Base-by-base conservation (phyloP, 2,329 filamentous ascomycete species). In the Fusarium sp. region DNA sequence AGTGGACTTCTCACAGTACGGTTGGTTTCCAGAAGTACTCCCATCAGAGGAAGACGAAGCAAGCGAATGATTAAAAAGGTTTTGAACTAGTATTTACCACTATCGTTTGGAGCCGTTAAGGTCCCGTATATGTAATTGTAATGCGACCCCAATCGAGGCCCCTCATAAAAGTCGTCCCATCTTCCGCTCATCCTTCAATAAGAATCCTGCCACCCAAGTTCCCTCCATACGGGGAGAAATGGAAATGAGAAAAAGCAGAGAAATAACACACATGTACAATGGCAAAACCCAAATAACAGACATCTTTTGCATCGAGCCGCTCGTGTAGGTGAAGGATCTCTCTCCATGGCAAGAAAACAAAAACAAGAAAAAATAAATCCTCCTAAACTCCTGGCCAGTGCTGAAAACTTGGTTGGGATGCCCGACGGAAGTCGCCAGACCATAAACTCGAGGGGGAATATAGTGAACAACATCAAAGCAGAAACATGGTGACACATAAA, bases 1-100 rank as follows among this genome's bases (percentile, higher is more conserved):
- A 43, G 84, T 89, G 2, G 84, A 88, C 64, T 81, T 89, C 54
- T 78, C 67, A 1, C 78, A 81, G 46, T 87, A 81, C 67, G 87
- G 87, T 2, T 89, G 87, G 87, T 89, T 89, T 66, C 87, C 87
- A 6, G 71, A 79, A 0, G 67, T 70, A 10, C 69, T 89, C 37
- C 86, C 86, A 1, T 87, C 85, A 0, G 81, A 82, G n/a, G 76
- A 64, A 23, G 30, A 60, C 16, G 67, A 68, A 23, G 41, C 44
- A 30, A 52, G 50, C 26, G 65, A 60, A 31, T 66, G 16, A 55
- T 45, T 23, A 39, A 19, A 44, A 68, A 55, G 44, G 58, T 65
- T 64, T 65, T 69, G 43, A 73, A 74, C 70, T 75, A 75, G 64
- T 75, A 75, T 74, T 75, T 75, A 75, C 69, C 69, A 75, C 72